These are phyloP conservation scores for Backusella luteola DNA, from an alignment of 192 early-diverging fungal genomes.

Conservation along the genomic window DNA sequence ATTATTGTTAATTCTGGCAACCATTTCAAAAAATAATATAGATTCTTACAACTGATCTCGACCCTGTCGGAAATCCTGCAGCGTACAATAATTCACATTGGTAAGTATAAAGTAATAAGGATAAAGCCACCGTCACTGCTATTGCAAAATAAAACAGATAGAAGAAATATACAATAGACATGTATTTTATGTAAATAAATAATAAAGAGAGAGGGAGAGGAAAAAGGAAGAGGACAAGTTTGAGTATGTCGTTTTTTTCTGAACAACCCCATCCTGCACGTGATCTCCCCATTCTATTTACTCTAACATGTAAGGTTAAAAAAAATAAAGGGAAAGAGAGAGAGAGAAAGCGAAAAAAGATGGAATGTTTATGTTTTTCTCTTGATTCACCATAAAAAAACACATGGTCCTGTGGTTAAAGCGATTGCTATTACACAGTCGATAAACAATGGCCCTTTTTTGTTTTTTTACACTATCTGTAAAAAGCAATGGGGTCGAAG, in stretches of 20 bases:
- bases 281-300: constrained; percentile 13
- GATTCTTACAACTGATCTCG: constrained; percentile 29
- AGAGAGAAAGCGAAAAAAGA: background rate
- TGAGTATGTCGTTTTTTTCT: constrained; percentile 5
- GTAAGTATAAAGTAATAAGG: constrained; percentile 29
- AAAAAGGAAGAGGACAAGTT: background rate
- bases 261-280: constrained; percentile 14
- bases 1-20: background rate
- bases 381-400: background rate
- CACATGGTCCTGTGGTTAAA: background rate
- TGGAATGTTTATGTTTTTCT: background rate
- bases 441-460: background rate
- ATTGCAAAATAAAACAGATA: constrained; percentile 32
- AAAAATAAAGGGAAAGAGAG: background rate
- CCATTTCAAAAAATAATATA: background rate
- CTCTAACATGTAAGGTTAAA: background rate
- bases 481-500: background rate
- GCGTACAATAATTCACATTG: constrained; percentile 38
- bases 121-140: constrained; percentile 20
- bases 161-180: constrained; percentile 16
- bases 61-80: constrained; percentile 32
- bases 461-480: background rate
- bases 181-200: background rate
- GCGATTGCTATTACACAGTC: background rate
- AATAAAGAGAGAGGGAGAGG: background rate